Conservation (phyloP, 1,284 basidiomycete genomes). For the Inonotus hispidus region DNA sequence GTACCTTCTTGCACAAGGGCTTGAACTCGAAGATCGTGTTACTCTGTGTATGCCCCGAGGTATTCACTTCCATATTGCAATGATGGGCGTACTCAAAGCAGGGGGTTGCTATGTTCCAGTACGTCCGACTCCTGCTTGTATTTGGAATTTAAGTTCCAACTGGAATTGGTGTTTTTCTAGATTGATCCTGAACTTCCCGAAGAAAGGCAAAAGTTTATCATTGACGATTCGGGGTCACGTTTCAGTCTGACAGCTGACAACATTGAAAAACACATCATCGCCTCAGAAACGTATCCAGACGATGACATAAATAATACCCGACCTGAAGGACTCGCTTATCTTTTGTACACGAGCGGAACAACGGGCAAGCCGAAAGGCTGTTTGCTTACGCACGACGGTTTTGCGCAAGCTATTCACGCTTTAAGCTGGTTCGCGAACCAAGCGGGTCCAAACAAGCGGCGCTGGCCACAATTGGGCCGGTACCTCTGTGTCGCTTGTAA, state of each 20-base stretch:
- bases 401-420: slow-evolving; percentile 39
- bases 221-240: slow-evolving; percentile 37
- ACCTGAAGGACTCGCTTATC: slow-evolving; percentile 38
- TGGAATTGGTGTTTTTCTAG: slow-evolving; percentile 23
- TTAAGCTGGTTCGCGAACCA: slow-evolving; percentile 36
- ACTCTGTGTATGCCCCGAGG: slow-evolving; percentile 46
- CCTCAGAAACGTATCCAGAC: slow-evolving; percentile 11
- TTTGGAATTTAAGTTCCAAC: neutral
- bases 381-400: slow-evolving; percentile 41
- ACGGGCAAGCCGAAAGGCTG: slow-evolving; percentile 56
- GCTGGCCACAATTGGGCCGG: slow-evolving; percentile 19
- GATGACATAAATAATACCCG: slow-evolving; percentile 30
- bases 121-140: slow-evolving; percentile 17
- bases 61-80: slow-evolving; percentile 38
- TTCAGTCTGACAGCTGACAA: slow-evolving; percentile 38
- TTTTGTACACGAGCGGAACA: slow-evolving; percentile 52
- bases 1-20: slow-evolving; percentile 36
- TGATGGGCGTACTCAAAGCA: slow-evolving; percentile 44
- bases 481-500: slow-evolving; percentile 42
- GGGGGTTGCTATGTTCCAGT: slow-evolving; percentile 54
- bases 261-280: slow-evolving; percentile 14
- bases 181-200: slow-evolving; percentile 48
- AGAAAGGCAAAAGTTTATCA: slow-evolving; percentile 45
- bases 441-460: slow-evolving; percentile 7
- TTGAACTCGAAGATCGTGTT: slow-evolving; percentile 39